Evolutionary conservation across 2,329 filamentous ascomycete genomes (phyloP).

Genomic region (Colletotrichum graminicola): DNA sequence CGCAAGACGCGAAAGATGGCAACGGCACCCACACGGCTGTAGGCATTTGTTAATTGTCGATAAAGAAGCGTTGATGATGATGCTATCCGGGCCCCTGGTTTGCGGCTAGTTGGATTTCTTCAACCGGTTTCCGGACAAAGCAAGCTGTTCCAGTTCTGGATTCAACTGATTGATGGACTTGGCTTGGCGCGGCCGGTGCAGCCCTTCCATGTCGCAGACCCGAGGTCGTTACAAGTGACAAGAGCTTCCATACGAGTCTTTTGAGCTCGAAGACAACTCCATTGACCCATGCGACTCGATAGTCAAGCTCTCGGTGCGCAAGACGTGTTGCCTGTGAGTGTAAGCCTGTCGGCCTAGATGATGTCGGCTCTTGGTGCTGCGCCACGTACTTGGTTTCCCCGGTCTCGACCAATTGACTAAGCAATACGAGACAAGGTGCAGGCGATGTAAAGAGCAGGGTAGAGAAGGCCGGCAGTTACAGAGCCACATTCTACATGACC

Average conservation of each 20-base stretch:
- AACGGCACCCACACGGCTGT: conserved; percentile 9
- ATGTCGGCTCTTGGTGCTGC: accelerated
- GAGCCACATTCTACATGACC: too few species aligned
- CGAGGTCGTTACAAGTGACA: background rate
- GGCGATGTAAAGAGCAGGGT: too few species aligned
- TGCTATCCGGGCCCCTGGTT: background rate
- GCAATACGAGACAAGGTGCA: too few species aligned
- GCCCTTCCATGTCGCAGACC: background rate
- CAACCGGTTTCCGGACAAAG: background rate
- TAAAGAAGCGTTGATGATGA: background rate
- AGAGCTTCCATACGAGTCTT: too few species aligned
- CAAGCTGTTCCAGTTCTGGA: background rate
- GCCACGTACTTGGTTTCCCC: background rate
- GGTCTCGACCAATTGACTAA: too few species aligned
- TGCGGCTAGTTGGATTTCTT: background rate
- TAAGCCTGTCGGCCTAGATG: background rate
- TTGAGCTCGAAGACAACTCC: background rate
- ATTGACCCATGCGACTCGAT: background rate
- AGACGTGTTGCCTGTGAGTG: background rate
- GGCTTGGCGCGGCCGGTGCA: background rate
- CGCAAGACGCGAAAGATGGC: background rate
- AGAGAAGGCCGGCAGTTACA: too few species aligned
- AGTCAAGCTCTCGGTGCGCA: conserved; percentile 2
- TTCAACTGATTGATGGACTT: background rate
- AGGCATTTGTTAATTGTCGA: background rate